These are phyloP conservation scores for Alternaria viburni DNA, from an alignment of 2,329 filamentous ascomycete genomes.

Conservation along the genomic window DNA sequence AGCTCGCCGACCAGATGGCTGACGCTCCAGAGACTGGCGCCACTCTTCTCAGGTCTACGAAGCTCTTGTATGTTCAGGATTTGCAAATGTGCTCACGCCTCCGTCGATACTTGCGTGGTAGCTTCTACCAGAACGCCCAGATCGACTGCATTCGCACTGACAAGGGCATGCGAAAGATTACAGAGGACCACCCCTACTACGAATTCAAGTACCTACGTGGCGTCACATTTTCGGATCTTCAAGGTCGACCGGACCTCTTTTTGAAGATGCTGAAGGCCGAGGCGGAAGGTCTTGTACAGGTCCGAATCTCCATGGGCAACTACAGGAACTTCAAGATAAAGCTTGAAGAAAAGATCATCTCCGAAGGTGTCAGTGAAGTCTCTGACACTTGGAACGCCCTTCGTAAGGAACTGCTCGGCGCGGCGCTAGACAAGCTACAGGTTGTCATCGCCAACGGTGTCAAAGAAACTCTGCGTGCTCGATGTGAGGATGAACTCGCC, in stretches of 20 bases:
- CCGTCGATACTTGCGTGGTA: slow-evolving; percentile 82
- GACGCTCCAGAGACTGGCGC: slow-evolving; percentile 65
- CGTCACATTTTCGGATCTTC: slow-evolving; percentile 82
- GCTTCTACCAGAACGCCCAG: slow-evolving; percentile 81
- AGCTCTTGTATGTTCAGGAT: slow-evolving; percentile 89
- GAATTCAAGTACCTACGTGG: slow-evolving; percentile 96
- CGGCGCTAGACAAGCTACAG: slow-evolving; percentile 81
- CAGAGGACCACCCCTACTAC: slow-evolving; percentile 94
- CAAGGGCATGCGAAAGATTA: slow-evolving; percentile 90
- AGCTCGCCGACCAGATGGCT: slow-evolving; percentile 78
- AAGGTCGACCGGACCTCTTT: slow-evolving; percentile 84
- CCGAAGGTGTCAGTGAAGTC: slow-evolving; percentile 92
- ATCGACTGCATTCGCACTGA: slow-evolving; percentile 91
- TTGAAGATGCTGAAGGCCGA: slow-evolving; percentile 98
- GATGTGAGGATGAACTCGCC: slow-evolving; percentile 92
- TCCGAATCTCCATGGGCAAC: slow-evolving; percentile 78
- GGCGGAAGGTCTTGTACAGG: slow-evolving; percentile 88
- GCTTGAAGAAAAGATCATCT: slow-evolving; percentile 83
- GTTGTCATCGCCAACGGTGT: slow-evolving; percentile 86
- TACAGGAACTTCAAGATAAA: slow-evolving; percentile 77
- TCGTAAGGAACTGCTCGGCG: slow-evolving; percentile 81
- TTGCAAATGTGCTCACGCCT: slow-evolving; percentile 86
- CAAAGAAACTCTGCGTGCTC: slow-evolving; percentile 91
- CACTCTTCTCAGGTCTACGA: slow-evolving; percentile 78
- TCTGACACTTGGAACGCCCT: slow-evolving; percentile 95